These are phyloP conservation scores for Triticum timopheevii DNA, from an alignment of 176 grass and related monocot species.

Conservation along the genomic window DNA sequence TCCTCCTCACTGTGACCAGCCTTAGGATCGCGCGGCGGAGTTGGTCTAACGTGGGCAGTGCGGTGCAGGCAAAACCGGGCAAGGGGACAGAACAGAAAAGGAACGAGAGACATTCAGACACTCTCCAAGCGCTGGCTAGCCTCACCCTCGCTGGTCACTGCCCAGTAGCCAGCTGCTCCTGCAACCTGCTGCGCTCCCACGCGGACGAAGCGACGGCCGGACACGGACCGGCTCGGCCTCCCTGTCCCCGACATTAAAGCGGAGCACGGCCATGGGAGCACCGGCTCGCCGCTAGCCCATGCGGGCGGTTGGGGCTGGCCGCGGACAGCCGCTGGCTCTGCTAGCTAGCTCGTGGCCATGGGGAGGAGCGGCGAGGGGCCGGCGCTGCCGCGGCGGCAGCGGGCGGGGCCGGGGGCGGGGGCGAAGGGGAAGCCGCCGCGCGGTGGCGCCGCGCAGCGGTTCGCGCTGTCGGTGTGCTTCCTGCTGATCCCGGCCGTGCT, in stretches of 20 bases:
- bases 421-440: background rate
- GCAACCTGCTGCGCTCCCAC: background rate
- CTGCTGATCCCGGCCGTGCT: slow-evolving; percentile 26
- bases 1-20: no score
- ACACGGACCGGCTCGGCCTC: background rate
- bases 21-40: no score
- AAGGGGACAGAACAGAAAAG: no score
- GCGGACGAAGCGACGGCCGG: background rate
- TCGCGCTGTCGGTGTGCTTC: slow-evolving; percentile 20
- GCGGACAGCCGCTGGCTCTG: background rate
- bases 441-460: no score
- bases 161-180: background rate
- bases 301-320: background rate
- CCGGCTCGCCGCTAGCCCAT: no score
- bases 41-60: background rate
- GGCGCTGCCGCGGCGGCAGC: background rate
- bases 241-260: background rate
- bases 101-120: no score
- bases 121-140: background rate
- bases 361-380: background rate
- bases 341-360: background rate
- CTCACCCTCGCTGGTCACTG: background rate
- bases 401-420: background rate
- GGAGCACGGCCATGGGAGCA: background rate
- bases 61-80: background rate